Conservation (phyloP, 2,329 filamentous ascomycete species). For the Botrytis aclada region DNA sequence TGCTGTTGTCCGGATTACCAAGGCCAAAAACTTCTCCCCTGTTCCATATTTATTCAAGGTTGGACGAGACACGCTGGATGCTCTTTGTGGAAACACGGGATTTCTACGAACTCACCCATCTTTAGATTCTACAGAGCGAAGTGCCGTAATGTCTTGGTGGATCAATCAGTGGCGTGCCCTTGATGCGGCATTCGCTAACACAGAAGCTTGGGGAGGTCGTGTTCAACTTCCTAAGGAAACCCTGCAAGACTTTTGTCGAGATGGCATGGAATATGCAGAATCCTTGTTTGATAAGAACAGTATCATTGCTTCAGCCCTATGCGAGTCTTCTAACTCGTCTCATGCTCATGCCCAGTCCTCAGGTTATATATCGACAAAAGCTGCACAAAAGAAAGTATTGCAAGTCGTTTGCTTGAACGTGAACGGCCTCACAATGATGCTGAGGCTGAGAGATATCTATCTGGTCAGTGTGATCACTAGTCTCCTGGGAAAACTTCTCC, state of each 20-base stretch:
- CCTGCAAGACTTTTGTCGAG: constrained; percentile 91
- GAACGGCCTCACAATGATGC: constrained; percentile 76
- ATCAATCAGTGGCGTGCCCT: constrained; percentile 77
- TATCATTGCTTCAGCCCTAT: constrained; percentile 59
- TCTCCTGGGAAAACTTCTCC: constrained; percentile 79
- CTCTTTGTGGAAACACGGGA: constrained; percentile 56
- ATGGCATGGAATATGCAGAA: constrained; percentile 92
- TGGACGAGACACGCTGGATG: constrained; percentile 54
- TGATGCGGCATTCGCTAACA: constrained; percentile 75
- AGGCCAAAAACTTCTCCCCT: constrained; percentile 51
- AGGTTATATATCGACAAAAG: constrained; percentile 36
- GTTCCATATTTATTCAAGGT: constrained; percentile 56
- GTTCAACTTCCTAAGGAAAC: constrained; percentile 53
- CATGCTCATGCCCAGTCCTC: constrained; percentile 28
- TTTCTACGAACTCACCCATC: constrained; percentile 39
- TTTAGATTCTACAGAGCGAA: constrained; percentile 40
- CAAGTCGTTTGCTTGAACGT: constrained; percentile 63
- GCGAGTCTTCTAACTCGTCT: constrained; percentile 42
- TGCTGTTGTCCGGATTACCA: constrained; percentile 44
- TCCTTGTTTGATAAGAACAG: constrained; percentile 80
- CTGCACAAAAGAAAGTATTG: constrained; percentile 53
- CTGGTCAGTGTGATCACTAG: constrained; percentile 78
- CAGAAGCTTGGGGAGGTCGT: constrained; percentile 72
- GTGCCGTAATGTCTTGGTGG: constrained; percentile 67
- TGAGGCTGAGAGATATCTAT: constrained; percentile 84